A percentile compares a stretch with the other conserved stretches of the same genome.
phyloP scores from a whole-genome alignment of 78 protist genomes.

The Polysphondylium violaceum region DNA sequence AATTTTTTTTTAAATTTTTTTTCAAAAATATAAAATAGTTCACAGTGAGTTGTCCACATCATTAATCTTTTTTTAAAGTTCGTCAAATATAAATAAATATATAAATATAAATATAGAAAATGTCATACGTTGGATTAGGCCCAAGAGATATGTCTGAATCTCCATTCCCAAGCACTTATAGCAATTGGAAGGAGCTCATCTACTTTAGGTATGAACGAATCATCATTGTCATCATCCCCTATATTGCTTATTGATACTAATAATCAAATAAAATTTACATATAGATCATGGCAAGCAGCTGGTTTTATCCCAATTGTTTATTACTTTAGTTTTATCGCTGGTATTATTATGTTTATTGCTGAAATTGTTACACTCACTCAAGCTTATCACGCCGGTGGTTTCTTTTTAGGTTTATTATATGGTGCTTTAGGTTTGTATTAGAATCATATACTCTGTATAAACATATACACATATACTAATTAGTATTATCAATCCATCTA shows the following conservation, averaged over 20 bases:
- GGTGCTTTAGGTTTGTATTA: not conserved
- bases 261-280: no score
- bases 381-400: constrained; percentile 57
- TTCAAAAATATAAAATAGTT: no score
- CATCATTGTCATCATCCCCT: no score
- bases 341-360: constrained; percentile 15
- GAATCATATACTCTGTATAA: not conserved
- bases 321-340: constrained; percentile 34
- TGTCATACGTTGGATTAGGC: constrained; percentile 44
- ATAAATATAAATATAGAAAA: constrained; percentile 13
- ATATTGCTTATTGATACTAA: no score
- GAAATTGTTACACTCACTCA: constrained; percentile 16
- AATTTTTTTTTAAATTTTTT: no score
- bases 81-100: no score
- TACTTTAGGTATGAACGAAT: constrained; percentile 60
- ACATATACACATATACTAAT: not conserved
- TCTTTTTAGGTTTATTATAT: constrained; percentile 49
- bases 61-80: no score
- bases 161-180: constrained; percentile 66
- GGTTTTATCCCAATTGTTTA: constrained; percentile 64
- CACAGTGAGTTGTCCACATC: no score
- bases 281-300: constrained; percentile 67
- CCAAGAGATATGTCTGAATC: constrained; percentile 35
- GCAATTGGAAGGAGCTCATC: constrained; percentile 45
- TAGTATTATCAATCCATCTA: not conserved